A percentile compares a stretch with the other conserved stretches of the same genome.
phyloP scores from a whole-genome alignment of 805 yeast species.

The Saccharomycopsis fibuligera region DNA sequence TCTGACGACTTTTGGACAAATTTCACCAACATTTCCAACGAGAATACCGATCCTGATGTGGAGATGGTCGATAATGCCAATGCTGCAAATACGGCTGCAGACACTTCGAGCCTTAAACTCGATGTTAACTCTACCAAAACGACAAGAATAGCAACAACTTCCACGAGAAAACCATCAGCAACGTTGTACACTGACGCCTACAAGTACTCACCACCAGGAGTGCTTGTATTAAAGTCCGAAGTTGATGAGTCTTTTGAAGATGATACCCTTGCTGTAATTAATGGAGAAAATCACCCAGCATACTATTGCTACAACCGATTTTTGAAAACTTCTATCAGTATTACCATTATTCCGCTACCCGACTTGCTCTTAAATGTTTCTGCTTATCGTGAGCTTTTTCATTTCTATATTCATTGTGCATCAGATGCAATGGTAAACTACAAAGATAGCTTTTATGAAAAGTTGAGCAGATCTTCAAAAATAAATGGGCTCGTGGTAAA shows the following conservation, averaged over 20 bases:
- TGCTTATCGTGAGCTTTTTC: conserved; percentile 52
- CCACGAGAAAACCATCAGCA: too few species aligned
- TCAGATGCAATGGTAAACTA: conserved; percentile 11
- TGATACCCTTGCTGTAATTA: not conserved
- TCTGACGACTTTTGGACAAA: conserved; percentile 15
- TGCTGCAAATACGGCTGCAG: not conserved
- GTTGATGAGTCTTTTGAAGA: not conserved
- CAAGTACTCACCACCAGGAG: conserved; percentile 9
- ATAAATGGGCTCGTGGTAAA: not conserved
- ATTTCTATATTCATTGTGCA: conserved; percentile 37
- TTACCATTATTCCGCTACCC: conserved; percentile 42
- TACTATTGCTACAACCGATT: not conserved
- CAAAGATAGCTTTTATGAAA: conserved; percentile 5
- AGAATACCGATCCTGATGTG: not conserved
- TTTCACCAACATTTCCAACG: conserved; percentile 4
- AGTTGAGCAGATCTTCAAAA: not conserved
- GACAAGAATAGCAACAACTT: too few species aligned
- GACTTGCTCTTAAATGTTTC: conserved; percentile 55
- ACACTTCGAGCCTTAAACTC: too few species aligned
- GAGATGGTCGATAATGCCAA: not conserved
- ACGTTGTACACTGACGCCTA: not conserved
- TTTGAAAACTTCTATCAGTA: not conserved
- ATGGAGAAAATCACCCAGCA: not conserved
- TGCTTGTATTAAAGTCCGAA: not conserved
- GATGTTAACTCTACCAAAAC: too few species aligned